phyloP scores from a whole-genome alignment of 2,329 filamentous ascomycete species.

The Trichophyton mentagrophytes region DNA sequence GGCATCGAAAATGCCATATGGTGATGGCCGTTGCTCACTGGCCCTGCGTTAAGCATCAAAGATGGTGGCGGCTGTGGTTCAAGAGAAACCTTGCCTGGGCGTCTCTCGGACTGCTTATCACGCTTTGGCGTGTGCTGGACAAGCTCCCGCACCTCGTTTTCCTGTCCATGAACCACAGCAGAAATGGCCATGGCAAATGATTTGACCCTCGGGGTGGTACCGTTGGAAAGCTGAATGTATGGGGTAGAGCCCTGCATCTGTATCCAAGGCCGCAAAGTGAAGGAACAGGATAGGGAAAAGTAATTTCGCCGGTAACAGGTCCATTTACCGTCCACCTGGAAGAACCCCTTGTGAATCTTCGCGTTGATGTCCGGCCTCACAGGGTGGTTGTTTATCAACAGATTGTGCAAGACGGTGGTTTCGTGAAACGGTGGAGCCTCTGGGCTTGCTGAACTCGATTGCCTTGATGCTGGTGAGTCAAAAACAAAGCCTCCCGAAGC shows the following conservation, averaged over 20 bases:
- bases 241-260: conserved; percentile 37
- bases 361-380: conserved; percentile 64
- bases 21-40: conserved; percentile 14
- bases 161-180: conserved; percentile 64
- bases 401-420: conserved; percentile 24
- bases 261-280: conserved; percentile 52
- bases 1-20: conserved; percentile 19
- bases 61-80: conserved; percentile 51
- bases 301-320: conserved; percentile 89
- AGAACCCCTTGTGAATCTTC: conserved; percentile 82
- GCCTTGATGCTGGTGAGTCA: conserved; percentile 18
- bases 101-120: conserved; percentile 71
- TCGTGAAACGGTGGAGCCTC: conserved; percentile 35
- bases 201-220: conserved; percentile 46
- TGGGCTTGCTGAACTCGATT: conserved; percentile 19
- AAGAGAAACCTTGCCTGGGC: conserved; percentile 57
- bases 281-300: conserved; percentile 74
- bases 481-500: conserved; percentile 12
- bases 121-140: conserved; percentile 86
- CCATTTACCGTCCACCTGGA: conserved; percentile 68
- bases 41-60: conserved; percentile 20
- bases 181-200: conserved; percentile 75
- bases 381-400: conserved; percentile 24
- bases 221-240: conserved; percentile 40
- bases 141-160: conserved; percentile 65